phyloP scores from a whole-genome alignment of 225 moss, liverwort and hornwort species.

The Physcomitrellopsis africana region DNA sequence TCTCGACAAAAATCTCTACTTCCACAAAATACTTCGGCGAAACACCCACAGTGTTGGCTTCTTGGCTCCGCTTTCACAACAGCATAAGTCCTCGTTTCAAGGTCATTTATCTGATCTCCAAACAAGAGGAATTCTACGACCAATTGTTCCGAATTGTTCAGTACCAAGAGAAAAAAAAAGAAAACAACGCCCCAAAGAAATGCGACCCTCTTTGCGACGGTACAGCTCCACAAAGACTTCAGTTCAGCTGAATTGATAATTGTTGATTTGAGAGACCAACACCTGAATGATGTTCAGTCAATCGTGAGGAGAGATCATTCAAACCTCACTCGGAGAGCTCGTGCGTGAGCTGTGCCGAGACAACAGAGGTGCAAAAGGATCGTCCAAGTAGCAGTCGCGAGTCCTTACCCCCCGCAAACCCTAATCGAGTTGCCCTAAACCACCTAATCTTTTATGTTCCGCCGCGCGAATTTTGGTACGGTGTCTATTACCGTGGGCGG shows the following conservation, averaged over 20 bases:
- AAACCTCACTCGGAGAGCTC: conserved; percentile 39
- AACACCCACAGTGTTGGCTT: too few relatives aligned
- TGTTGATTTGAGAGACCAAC: not conserved
- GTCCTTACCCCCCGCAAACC: not conserved
- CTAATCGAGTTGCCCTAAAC: conserved; percentile 26
- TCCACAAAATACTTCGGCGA: too few relatives aligned
- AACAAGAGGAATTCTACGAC: not conserved
- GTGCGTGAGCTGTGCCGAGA: conserved; percentile 37
- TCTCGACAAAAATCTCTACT: not conserved
- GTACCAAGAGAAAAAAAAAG: not conserved
- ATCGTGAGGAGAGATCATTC: not conserved
- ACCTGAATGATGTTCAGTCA: not conserved
- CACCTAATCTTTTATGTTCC: too few relatives aligned
- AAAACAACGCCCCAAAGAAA: too few relatives aligned
- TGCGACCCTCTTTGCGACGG: conserved; percentile 21
- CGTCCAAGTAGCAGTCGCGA: rapidly evolving
- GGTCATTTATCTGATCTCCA: not conserved
- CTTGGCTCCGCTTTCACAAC: too few relatives aligned
- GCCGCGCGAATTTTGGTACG: too few relatives aligned
- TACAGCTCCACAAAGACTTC: conserved; percentile 28
- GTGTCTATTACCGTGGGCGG: too few relatives aligned
- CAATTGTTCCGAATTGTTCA: not conserved
- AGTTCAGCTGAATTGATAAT: not conserved
- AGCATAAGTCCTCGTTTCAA: too few relatives aligned
- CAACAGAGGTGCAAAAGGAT: conserved; percentile 44